Base-by-base conservation (phyloP, 345 rosid genomes). In the Nephelium lappaceum region DNA sequence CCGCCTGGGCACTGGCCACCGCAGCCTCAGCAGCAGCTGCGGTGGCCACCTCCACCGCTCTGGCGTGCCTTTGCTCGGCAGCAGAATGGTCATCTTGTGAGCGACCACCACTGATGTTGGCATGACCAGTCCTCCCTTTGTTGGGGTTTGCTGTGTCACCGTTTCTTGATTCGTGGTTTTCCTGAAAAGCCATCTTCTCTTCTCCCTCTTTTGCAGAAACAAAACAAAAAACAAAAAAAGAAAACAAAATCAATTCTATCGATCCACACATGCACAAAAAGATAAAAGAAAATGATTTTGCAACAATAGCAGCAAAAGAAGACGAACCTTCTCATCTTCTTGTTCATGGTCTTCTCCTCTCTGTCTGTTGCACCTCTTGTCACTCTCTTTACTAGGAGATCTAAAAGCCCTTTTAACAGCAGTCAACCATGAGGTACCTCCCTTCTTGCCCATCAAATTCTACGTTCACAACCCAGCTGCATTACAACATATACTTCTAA, bases 371-470 rank as follows among this genome's bases (percentile, higher is more conserved):
- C 74, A 79, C 78, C 75, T 89, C 84, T 84, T 91, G 47, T 87
- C 92, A 77, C 61, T 82, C 18, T 87, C 87, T 81, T 89, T 89
- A 72, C 80, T 73, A 41, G 98, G 98, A 87, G 96, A 93, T 89
- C 96, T 89, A 84, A 93, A 93, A 73, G 94, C 98, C 79, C 98
- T 90, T 83, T 93, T 93, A 70, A 93, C 93, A 81, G 91, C 94
- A 62, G 93, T 89, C 81, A 93, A 91, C 98, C 98, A 92, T 19
- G 98, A 93, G 73, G 85, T 89, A 12, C 91, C 90, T 68, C 88
- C 92, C 77, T 86, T 90, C 91, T 89, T 93, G 79, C 93, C 95
- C 95, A 91, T 91, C 69, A 39, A 77, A 65, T 23, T 1, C 24
- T 21, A 73, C 3, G 72, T 36, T 72, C 71, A 78, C 2, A 74